A percentile compares a stretch with the other conserved stretches of the same genome.
phyloP scores from a whole-genome alignment of 495 filamentous ascomycete species.

The Podospora australis region DNA sequence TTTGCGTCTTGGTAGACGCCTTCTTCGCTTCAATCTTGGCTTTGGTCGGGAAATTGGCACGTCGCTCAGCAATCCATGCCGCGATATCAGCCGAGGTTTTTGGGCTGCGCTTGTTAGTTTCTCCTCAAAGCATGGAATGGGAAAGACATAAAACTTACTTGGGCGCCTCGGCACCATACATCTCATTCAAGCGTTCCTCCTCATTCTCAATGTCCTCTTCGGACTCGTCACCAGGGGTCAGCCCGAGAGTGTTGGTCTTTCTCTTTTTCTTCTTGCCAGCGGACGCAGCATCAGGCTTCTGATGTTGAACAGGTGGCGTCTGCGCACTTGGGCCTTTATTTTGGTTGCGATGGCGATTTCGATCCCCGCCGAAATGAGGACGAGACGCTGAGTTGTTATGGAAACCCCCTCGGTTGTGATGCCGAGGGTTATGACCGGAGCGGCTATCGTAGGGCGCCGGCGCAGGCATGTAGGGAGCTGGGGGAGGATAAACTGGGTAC shows the following conservation, averaged over 20 bases:
- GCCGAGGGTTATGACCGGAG: conserved; percentile 24
- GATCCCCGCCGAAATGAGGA: conserved; percentile 33
- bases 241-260: conserved; percentile 69
- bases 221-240: conserved; percentile 68
- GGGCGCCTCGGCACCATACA: conserved; percentile 39
- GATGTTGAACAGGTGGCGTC: conserved; percentile 43
- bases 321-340: conserved; percentile 24
- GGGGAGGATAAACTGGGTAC: conserved; percentile 32
- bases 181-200: conserved; percentile 64
- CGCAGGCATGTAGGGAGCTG: conserved; percentile 20
- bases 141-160: conserved; percentile 33
- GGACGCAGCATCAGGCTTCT: conserved; percentile 56
- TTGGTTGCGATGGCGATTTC: conserved; percentile 38
- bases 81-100: conserved; percentile 53
- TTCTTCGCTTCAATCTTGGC: conserved; percentile 50
- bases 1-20: conserved; percentile 27
- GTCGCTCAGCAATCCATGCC: conserved; percentile 75
- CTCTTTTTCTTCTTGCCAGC: conserved; percentile 68
- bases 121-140: conserved; percentile 26
- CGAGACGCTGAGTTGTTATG: conserved; percentile 27
- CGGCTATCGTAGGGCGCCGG: conserved; percentile 28
- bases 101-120: conserved; percentile 33
- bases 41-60: conserved; percentile 70
- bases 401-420: conserved; percentile 33
- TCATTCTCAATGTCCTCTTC: conserved; percentile 70